Base-by-base conservation (phyloP, 257 asterid genomes). In the Fraxinus americana region DNA sequence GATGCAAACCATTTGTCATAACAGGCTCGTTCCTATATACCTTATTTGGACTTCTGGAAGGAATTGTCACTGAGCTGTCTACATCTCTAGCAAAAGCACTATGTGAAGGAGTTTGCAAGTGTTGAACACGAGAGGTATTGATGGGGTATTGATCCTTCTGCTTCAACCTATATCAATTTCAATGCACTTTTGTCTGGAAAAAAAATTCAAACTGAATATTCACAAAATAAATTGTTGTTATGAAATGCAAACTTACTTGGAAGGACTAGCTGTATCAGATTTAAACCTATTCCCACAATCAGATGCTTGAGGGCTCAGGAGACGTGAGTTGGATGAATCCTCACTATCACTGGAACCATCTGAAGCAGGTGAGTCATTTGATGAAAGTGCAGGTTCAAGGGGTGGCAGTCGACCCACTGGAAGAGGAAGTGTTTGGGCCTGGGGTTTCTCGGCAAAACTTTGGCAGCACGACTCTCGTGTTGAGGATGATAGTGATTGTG, bases 381-480 rank as follows among this genome's bases (percentile, higher is more conserved):
- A 76, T 1, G 29, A 67, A 63, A 52, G 74, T 25, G 75, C 78
- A 35, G 81, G 78, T 77, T 65, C 78, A 34, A 82, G 83, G 77
- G 81, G 86, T 74, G 84, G 87, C 35, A 77, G 66, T 67, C 70
- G 82, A 80, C 50, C 67, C 61, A 41, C 63, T 17, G 88, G 93
- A 70, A 79, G 86, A 79, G 91, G 91, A 79, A 89, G 93, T 61
- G 90, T 83, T 82, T 89, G 85, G 65, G 89, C 86, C 77, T 82
- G 86, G 78, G 81, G 79, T 36, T 72, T 81, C 50, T 81, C 84
- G 54, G 75, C 77, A 77, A 81, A 80, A 77, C 84, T 79, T 77
- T 87, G 91, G 82, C 80, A 63, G 14, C 74, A 77, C 34, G 85
- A 81, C 21, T 79, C 85, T 57, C 82, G 84, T 71, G 73, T 79